phyloP scores from a whole-genome alignment of 345 rosid genomes.

The Microthlaspi erraticum region DNA sequence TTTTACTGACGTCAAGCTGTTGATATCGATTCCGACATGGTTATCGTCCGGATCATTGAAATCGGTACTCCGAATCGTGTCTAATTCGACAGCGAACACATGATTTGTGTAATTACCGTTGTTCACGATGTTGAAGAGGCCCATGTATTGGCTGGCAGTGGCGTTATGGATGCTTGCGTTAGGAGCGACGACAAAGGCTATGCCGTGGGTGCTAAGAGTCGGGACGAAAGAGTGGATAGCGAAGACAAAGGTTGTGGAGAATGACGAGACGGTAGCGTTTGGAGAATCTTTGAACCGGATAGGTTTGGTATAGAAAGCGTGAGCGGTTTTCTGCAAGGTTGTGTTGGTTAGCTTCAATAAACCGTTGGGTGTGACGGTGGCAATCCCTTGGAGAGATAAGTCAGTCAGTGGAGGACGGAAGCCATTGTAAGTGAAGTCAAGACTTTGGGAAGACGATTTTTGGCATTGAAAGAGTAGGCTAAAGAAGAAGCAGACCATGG shows the following conservation, averaged over 20 bases:
- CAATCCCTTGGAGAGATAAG: too few species aligned
- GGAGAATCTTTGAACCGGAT: constrained; percentile 60
- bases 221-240: constrained; percentile 46
- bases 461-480: not conserved
- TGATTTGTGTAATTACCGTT: constrained; percentile 48
- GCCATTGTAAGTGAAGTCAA: too few species aligned
- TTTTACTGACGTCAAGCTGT: not conserved
- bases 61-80: constrained; percentile 41
- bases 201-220: constrained; percentile 41
- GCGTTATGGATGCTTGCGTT: not conserved
- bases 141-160: constrained; percentile 39
- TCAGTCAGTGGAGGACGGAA: too few species aligned
- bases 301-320: constrained; percentile 49
- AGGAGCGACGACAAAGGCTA: constrained; percentile 57
- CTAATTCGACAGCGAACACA: constrained; percentile 59
- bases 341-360: too few species aligned
- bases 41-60: constrained; percentile 12
- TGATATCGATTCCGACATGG: not conserved
- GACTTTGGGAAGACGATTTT: constrained; percentile 39
- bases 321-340: too few species aligned
- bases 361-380: too few species aligned
- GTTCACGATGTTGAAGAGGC: constrained; percentile 47
- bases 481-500: constrained; percentile 15
- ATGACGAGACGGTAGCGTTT: constrained; percentile 46
- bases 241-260: constrained; percentile 66